Base-by-base conservation (phyloP, 2,329 filamentous ascomycete species). In the Arthrobotrys sphaeroides region DNA sequence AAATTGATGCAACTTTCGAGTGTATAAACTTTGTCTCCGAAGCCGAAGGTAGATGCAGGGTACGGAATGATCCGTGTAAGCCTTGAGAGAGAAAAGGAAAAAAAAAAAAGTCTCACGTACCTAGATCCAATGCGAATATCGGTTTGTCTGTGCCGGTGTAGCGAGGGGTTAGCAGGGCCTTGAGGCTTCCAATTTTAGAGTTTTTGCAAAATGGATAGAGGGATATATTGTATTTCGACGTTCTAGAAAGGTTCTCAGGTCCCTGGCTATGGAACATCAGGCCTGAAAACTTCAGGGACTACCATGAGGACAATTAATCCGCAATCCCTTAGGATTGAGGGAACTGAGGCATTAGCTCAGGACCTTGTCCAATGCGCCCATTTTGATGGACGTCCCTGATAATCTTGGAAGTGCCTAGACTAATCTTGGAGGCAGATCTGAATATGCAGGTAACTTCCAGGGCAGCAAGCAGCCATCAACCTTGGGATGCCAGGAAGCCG, bases 81-180 rank as follows among this genome's bases (percentile, higher is more conserved):
- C 16, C 9, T 43, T 59, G 38, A 60, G 55, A 70, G n/a, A n/a
- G n/a, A n/a, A n/a, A n/a, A n/a, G n/a, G n/a, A n/a, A n/a, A n/a
- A n/a, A n/a, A n/a, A n/a, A n/a, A 53, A 61, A 24, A 22, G 13
- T 62, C 13, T 31, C 13, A 67, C 42, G 22, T 74, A 75, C 72
- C 72, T 75, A n/a, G 72, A 75, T 59, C 72, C 72, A 28, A 75
- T 75, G 61, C 72, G 72, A 69, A 75, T 69, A 57, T 75, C 72
- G 64, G 57, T 69, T 75, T 75, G 72, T 60, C 72, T 75, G 38
- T 57, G 20, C 20, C 36, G 22, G 49, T n/a, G 24, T 3, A 13
- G 22, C 22, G 18, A 67, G 31, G 38, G 66, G 43, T 74, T 62
- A 74, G 70, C 70, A 43, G 38, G 55, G 38, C 9, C 22, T 51